A percentile compares a stretch with the other conserved stretches of the same genome.
Conservation (phyloP, 352 stramenopile species). For the Blastocystis sp. region DNA sequence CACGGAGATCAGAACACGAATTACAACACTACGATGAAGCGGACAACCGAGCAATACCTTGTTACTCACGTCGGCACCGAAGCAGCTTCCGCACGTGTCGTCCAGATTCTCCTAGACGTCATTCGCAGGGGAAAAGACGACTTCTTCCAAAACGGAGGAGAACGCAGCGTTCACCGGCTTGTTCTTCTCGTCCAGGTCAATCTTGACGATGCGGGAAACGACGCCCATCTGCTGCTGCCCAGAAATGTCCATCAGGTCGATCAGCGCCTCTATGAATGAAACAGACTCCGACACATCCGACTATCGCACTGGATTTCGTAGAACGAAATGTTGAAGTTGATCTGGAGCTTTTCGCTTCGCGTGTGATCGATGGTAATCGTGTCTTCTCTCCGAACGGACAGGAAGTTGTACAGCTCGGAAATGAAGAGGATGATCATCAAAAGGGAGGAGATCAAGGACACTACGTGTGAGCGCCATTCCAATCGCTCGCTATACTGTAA, state of each 20-base stretch:
- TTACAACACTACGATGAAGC: conserved; percentile 79
- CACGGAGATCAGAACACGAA: conserved; percentile 78
- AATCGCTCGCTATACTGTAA: conserved; percentile 2
- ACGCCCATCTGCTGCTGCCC: conserved; percentile 74
- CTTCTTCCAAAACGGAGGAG: conserved; percentile 54
- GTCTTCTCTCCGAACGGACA: conserved; percentile 38
- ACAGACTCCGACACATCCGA: background rate
- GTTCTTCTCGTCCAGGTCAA: conserved; percentile 44
- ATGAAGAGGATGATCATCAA: conserved; percentile 70
- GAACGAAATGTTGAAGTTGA: conserved; percentile 71
- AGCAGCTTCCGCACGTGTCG: conserved; percentile 30
- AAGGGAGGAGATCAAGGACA: conserved; percentile 59
- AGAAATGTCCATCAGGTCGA: conserved; percentile 72
- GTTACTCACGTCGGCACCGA: conserved; percentile 41
- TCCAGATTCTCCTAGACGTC: conserved; percentile 38
- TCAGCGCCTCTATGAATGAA: conserved; percentile 42
- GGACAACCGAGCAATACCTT: background rate
- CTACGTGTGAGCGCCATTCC: conserved; percentile 14
- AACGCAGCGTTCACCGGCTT: conserved; percentile 55
- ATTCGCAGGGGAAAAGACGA: background rate
- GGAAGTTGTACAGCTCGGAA: conserved; percentile 29
- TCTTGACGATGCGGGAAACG: conserved; percentile 47
- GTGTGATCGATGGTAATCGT: conserved; percentile 48
- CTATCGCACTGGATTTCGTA: conserved; percentile 52
- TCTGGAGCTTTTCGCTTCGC: conserved; percentile 54